Evolutionary conservation across 345 rosid species (phyloP).

Genomic region (Durio zibethinus): DNA sequence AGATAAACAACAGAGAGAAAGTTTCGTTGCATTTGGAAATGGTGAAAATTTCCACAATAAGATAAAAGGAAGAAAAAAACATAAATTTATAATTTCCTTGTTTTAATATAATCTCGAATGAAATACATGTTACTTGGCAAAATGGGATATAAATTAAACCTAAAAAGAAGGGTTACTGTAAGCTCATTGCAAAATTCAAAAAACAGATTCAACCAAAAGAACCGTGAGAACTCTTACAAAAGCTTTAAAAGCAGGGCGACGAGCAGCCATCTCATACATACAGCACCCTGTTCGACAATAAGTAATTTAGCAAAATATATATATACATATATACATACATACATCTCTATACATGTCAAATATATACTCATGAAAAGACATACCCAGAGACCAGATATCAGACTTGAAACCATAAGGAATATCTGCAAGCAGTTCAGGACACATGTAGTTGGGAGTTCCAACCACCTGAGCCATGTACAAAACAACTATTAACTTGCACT

Average conservation of each 20-base stretch:
- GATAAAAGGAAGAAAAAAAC: neutral
- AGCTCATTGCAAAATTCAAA: neutral
- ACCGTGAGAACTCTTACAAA: constrained; percentile 58
- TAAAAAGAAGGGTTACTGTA: neutral
- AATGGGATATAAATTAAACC: constrained; percentile 6
- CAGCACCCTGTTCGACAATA: constrained; percentile 77
- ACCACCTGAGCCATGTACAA: constrained; percentile 61
- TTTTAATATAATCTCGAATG: neutral
- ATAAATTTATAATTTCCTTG: neutral
- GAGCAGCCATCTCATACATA: constrained; percentile 98
- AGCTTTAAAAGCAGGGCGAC: constrained; percentile 97
- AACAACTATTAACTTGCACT: constrained; percentile 13
- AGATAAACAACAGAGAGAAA: neutral
- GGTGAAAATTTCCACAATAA: neutral
- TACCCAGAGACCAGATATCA: constrained; percentile 99
- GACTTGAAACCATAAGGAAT: constrained; percentile 98
- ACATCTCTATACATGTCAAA: neutral
- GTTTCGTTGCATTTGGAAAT: neutral
- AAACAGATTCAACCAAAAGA: constrained; percentile 12
- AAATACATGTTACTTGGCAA: neutral
- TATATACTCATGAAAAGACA: constrained; percentile 10
- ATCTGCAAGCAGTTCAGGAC: constrained; percentile 96
- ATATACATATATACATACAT: too few relatives aligned
- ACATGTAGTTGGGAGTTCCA: constrained; percentile 99
- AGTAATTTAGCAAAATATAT: constrained; percentile 32